Percentiles rank a stretch among this genome's conserved stretches.
These are phyloP conservation scores for Colletotrichum cordylinicola DNA, from an alignment of 2,329 filamentous ascomycete genomes.

Conservation along the genomic window DNA sequence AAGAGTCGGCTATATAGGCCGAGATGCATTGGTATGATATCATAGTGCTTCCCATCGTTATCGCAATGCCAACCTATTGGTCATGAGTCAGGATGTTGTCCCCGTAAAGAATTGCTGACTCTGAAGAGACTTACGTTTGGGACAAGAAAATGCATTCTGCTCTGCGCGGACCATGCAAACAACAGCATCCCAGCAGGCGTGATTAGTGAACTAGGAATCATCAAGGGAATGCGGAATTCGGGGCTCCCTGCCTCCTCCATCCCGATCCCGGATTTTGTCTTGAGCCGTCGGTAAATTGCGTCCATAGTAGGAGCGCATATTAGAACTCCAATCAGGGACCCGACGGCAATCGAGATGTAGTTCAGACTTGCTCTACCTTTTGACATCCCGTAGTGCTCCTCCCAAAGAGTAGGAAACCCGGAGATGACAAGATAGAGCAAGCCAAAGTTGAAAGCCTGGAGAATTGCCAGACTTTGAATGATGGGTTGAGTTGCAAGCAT, in stretches of 20 bases:
- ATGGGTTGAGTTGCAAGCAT: constrained; percentile 65
- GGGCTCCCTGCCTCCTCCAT: constrained; percentile 42
- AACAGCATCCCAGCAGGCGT: constrained; percentile 39
- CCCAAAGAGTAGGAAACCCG: constrained; percentile 67
- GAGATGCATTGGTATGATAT: constrained; percentile 9
- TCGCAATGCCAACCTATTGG: neutral
- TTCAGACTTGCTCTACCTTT: constrained; percentile 67
- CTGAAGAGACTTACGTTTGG: constrained; percentile 33
- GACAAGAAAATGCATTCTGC: constrained; percentile 55
- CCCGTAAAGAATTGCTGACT: neutral
- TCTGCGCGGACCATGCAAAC: constrained; percentile 50
- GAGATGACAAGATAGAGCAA: constrained; percentile 69
- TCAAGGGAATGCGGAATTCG: constrained; percentile 55
- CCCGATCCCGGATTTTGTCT: constrained; percentile 22
- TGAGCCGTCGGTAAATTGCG: constrained; percentile 36
- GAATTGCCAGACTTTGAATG: constrained; percentile 59
- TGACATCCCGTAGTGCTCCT: constrained; percentile 56
- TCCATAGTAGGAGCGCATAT: constrained; percentile 51
- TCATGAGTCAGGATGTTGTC: neutral
- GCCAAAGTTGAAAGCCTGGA: constrained; percentile 66
- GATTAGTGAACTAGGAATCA: constrained; percentile 53
- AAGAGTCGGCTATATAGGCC: constrained; percentile 48
- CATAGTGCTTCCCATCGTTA: constrained; percentile 1
- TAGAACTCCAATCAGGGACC: constrained; percentile 63
- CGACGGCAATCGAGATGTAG: constrained; percentile 67